Evolutionary conservation across 345 rosid species (phyloP).

Genomic region (Lepidium africanum): DNA sequence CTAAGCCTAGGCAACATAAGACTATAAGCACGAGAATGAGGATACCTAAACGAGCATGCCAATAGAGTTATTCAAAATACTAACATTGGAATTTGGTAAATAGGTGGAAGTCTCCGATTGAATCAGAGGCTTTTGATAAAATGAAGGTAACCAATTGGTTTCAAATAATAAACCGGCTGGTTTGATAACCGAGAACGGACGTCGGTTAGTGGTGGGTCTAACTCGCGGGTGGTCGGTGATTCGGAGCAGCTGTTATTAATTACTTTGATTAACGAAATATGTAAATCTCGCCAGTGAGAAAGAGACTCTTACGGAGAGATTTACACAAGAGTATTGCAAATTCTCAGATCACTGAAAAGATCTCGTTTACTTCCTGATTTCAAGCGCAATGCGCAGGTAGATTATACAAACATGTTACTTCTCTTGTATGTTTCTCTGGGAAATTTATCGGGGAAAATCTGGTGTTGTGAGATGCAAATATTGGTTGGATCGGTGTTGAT

Average conservation of each 20-base stretch:
- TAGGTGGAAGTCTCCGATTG: no score
- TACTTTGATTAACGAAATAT: background rate
- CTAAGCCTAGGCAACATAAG: no score
- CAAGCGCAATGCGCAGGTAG: conserved; percentile 27
- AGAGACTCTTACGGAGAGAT: background rate
- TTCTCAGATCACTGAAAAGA: background rate
- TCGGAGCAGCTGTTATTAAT: conserved; percentile 13
- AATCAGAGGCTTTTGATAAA: no score
- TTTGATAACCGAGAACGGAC: background rate
- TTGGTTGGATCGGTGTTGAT: conserved; percentile 24
- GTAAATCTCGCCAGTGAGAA: conserved; percentile 15
- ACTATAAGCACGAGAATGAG: no score
- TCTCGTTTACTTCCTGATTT: background rate
- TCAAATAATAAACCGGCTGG: background rate
- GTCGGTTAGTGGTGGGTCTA: background rate
- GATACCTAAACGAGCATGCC: no score
- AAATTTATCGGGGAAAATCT: background rate
- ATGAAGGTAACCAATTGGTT: background rate
- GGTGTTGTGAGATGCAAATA: conserved; percentile 2
- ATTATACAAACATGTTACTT: background rate
- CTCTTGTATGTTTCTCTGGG: background rate
- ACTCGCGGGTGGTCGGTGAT: background rate
- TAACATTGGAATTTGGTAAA: no score
- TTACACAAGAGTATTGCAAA: background rate
- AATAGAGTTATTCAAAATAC: no score